phyloP scores from a whole-genome alignment of 495 filamentous ascomycete species.

The Darksidea phi region DNA sequence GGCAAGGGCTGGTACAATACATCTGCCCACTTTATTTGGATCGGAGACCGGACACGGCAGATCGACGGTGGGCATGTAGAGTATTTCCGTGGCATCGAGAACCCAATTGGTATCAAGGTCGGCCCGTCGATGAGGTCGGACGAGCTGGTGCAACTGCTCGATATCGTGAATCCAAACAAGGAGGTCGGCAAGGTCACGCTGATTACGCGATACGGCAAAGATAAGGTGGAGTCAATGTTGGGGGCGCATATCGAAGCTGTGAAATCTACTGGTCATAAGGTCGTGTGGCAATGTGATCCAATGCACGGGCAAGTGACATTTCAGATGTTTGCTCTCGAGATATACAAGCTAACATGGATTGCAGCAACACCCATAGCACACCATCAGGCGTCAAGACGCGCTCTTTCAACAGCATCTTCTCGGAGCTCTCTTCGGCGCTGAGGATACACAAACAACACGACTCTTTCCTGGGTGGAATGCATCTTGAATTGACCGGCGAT shows the following conservation, averaged over 20 bases:
- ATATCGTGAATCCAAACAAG: conserved; percentile 76
- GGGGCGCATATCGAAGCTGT: conserved; percentile 85
- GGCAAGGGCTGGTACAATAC: conserved; percentile 70
- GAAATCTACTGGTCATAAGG: conserved; percentile 66
- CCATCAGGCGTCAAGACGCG: conserved; percentile 80
- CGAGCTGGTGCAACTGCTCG: conserved; percentile 73
- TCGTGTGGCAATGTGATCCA: conserved; percentile 97
- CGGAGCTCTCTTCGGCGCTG: conserved; percentile 75
- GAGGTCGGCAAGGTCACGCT: conserved; percentile 91
- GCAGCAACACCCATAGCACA: conserved; percentile 66
- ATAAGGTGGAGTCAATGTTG: conserved; percentile 67
- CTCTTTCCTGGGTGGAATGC: conserved; percentile 87
- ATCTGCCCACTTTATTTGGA: conserved; percentile 97
- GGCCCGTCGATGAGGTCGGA: conserved; percentile 74
- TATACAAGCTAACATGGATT: conserved; percentile 4
- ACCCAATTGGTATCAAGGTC: conserved; percentile 94
- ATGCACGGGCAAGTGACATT: conserved; percentile 75
- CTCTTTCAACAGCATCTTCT: conserved; percentile 79
- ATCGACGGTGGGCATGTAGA: conserved; percentile 90
- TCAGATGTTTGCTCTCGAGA: not conserved
- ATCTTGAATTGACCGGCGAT: conserved; percentile 92
- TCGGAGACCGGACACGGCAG: conserved; percentile 93
- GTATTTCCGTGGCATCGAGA: conserved; percentile 93
- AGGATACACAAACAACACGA: conserved; percentile 78
- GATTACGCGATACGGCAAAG: conserved; percentile 89